phyloP scores from a whole-genome alignment of 495 filamentous ascomycete species.

The Neurospora terricola region DNA sequence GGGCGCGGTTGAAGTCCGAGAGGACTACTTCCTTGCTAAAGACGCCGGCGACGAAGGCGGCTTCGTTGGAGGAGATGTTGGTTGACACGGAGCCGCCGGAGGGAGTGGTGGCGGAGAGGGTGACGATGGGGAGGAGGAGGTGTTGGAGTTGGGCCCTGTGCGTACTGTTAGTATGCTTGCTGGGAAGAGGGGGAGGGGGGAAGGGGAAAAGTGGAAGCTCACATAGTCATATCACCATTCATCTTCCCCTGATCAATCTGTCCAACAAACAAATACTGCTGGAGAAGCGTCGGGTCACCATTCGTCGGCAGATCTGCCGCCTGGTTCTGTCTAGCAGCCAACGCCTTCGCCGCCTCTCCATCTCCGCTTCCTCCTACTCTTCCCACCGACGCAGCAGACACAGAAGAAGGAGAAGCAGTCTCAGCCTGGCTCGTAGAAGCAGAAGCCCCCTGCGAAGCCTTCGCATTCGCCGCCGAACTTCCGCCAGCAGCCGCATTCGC shows the following conservation, averaged over 20 bases:
- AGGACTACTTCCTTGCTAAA: slow-evolving; percentile 44
- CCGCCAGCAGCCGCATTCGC: too few relatives aligned
- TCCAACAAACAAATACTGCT: slow-evolving; percentile 44
- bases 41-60: slow-evolving; percentile 59
- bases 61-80: slow-evolving; percentile 52
- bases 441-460: background rate
- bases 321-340: slow-evolving; percentile 1
- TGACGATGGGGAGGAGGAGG: slow-evolving; percentile 54
- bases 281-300: slow-evolving; percentile 26
- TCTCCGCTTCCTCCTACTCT: background rate
- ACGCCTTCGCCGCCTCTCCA: background rate
- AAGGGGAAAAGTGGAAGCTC: slow-evolving; percentile 10
- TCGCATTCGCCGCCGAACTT: too few relatives aligned
- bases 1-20: slow-evolving; percentile 31
- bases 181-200: background rate
- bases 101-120: slow-evolving; percentile 41
- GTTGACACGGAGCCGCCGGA: slow-evolving; percentile 41
- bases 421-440: background rate
- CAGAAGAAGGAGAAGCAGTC: background rate
- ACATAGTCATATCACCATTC: slow-evolving; percentile 29
- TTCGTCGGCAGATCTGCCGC: slow-evolving; percentile 3
- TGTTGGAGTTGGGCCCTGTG: slow-evolving; percentile 42
- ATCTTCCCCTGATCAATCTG: slow-evolving; percentile 39
- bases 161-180: too few relatives aligned
- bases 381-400: background rate